Evolutionary conservation across 164 flowering plant genomes (phyloP), one percentile per base, ranked within the genome.

Genomic region (Pachysandra terminalis): DNA sequence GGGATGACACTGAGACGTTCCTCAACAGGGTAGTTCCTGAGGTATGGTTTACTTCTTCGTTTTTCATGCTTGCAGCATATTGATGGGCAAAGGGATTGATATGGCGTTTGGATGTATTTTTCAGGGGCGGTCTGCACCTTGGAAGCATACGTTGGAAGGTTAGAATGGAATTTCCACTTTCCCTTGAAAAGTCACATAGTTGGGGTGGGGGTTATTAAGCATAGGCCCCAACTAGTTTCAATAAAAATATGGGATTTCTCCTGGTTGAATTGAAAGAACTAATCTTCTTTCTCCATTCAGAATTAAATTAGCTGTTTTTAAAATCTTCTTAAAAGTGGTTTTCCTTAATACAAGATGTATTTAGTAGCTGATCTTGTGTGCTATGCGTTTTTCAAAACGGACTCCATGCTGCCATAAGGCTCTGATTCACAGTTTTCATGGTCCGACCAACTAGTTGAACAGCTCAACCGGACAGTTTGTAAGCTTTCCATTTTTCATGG

Each of bases 101-200:
- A 52, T 76, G 64, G 21, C 22, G n/a, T 56, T 55, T 35, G 40
- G 17, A 3, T 61, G 25, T 68, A 24, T 65, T 13, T 53, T 75
- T 70, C 85, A 93, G 97, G 97, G 97, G 12, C 74, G 81, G 28
- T 84, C 94, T 67, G 98, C 98, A 22, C 98, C 98, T 48, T 95
- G 98, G 98, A 95, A 81, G 77, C 98, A 95, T 77, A 95, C 98
- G 22, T 37, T 95, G 70, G 98, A 95, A 89, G 98, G 98, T 91
- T 66, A 68, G 80, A 67, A 24, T 22, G 9, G 12, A 32, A 23
- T 32, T 3, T 32, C 37, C 37, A 32, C 37, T 32, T 32, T 32
- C 37, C 37, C 37, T 7, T 7, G 7, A 32, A 32, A 32, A 32
- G 37, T 7, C 37, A 32, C 7, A 7, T 32, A 32, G 37, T 32